Percentiles rank a stretch among this genome's conserved stretches.
Evolutionary conservation across 768 basidiomycete species (phyloP).

Genomic region (Gelatoporia subvermispora): DNA sequence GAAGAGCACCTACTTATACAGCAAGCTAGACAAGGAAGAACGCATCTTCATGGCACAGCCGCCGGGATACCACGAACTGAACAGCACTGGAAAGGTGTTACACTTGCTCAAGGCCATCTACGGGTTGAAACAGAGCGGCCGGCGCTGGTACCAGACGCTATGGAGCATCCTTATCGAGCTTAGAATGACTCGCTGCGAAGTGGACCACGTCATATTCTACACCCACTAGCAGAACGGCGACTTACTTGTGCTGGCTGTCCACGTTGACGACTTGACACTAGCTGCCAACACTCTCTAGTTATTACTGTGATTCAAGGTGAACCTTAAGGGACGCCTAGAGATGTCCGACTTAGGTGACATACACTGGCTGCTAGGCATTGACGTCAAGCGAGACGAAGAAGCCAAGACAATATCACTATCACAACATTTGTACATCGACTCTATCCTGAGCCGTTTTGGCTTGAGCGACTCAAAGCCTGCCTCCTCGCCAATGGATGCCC

Average conservation of each 20-base stretch:
- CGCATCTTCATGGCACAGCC: constrained; percentile 18
- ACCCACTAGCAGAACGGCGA: not conserved
- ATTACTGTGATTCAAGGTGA: not conserved
- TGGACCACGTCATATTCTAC: constrained; percentile 17
- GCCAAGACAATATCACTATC: constrained; percentile 7
- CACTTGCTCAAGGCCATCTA: too few relatives aligned
- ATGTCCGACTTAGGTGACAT: constrained; percentile 1
- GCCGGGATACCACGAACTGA: too few relatives aligned
- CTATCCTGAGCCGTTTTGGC: constrained; percentile 8
- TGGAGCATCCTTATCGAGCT: too few relatives aligned
- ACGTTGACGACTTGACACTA: constrained; percentile 1
- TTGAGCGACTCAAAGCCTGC: constrained; percentile 1
- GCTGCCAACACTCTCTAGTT: not conserved
- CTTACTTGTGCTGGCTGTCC: too few relatives aligned
- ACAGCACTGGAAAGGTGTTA: too few relatives aligned
- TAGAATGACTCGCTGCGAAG: constrained; percentile 1
- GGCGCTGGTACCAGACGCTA: too few relatives aligned
- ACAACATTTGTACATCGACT: constrained; percentile 10
- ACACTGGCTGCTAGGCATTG: constrained; percentile 1
- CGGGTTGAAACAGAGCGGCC: too few relatives aligned
- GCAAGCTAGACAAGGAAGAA: constrained; percentile 23
- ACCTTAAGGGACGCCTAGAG: not conserved
- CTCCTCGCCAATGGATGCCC: constrained; percentile 6
- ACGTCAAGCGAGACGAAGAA: constrained; percentile 1
- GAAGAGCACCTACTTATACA: constrained; percentile 27